Base-by-base conservation (phyloP, 768 basidiomycete genomes). In the Zangia roseola region DNA sequence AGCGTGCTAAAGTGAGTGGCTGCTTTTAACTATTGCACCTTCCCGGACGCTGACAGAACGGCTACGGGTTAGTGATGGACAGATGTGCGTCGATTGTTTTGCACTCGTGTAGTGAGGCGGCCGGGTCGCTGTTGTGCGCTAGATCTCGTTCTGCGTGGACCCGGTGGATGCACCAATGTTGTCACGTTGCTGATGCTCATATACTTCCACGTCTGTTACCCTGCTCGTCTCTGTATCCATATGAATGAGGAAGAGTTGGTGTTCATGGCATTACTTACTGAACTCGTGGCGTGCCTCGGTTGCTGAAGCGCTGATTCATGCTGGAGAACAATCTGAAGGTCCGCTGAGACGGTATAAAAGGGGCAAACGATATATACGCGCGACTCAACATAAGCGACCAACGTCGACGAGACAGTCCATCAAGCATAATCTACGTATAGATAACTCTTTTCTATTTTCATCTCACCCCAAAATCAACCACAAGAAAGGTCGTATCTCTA, bases 1-100 rank as follows among this genome's bases (percentile, higher is more conserved):
- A 71, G 63, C 43, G 56, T 64, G 3, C 49, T 52, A 42, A 69
- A 70, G 71, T 73, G 45, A 56, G 71, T 59, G 10, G 7, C 23
- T n/a, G 14, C 17, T 13, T 23, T 42, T 40, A 23, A 5, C 5
- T 5, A 14, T 31, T 23, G 7, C n/a, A n/a, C 8, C 12, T 46
- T 41, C 38, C 34, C 19, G 35, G 37, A 30, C 10, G 44, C 54
- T 65, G 46, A 60, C 42, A 39, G 2, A 10, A 17, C 34, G 19
- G 7, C 23, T 17, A 24, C 23, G 38, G 30, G 16, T 38, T 34
- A 66, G 65, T 28, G 64, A 69, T 36, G 65, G 67, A 25, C 66
- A 68, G 40, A 13, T 69, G 46, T 66, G 65, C 37, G 34, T 66
- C 33, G 65, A 66, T 40, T 66, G 65, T 40, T 67, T 69, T 39